Base-by-base conservation (phyloP, 768 basidiomycete genomes). In the Amanita rubescens region DNA sequence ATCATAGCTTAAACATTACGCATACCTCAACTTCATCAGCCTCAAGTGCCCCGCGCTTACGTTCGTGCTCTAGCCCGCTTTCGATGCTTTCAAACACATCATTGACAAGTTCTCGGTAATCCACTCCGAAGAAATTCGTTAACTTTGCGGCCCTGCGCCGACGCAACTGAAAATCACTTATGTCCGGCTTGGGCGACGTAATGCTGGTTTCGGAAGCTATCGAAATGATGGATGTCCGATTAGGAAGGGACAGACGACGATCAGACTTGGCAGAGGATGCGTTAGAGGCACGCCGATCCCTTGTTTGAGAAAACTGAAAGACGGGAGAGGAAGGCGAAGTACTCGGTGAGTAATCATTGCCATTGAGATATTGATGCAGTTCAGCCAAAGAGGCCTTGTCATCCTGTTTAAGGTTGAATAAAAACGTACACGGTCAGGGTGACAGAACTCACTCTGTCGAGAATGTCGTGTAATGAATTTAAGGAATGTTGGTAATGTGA, bases 31-130 rank as follows among this genome's bases (percentile, higher is more conserved):
- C 79, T 66, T 92, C 87, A 49, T 81, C 83, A 12, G 80, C 76
- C 50, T 74, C 72, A 59, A 92, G 65, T 0, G 78, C 81, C 27
- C 90, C 90, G 41, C 72, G 69, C 45, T 71, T 76, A 49, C 77
- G 66, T 64, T 91, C 90, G 59, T 86, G 80, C 61, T 85, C 80
- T 46, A 93, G 62, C 63, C 88, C 74, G 56, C 70, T 78, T 67
- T 91, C 90, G 60, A 93, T 85, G 49, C 85, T 90, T 58, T 90
- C 87, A 58, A 93, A 67, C 30, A 93, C 79, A 63, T 91, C 86
- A 35, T 73, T 75, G 51, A 92, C 82, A 53, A 92, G 69, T 51
- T 87, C 86, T 24, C 81, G 77, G 66, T 93, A 91, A 65, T 90
- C 79, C 38, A 91, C 90, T 20, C 90, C 90, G 68, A 93, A 93